These are phyloP conservation scores for Psilocybe tampanensis DNA, from an alignment of 768 basidiomycete species.

Conservation along the genomic window DNA sequence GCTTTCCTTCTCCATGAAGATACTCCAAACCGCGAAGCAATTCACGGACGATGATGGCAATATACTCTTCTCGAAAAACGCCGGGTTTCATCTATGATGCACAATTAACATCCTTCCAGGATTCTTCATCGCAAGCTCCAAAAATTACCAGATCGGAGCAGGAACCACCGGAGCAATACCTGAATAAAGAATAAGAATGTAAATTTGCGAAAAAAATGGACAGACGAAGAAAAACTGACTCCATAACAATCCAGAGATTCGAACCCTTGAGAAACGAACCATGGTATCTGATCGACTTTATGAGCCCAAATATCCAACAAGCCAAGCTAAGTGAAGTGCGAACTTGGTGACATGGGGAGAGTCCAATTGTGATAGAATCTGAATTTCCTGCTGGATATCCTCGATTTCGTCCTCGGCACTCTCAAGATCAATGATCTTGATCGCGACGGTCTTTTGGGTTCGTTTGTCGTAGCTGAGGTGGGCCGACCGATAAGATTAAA, in stretches of 20 bases:
- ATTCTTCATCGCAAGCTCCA: background rate
- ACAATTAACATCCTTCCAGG: slow-evolving; percentile 13
- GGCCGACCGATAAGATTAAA: slow-evolving; percentile 19
- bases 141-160: slow-evolving; percentile 89
- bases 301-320: slow-evolving; percentile 11
- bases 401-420: slow-evolving; percentile 99
- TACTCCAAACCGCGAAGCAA: slow-evolving; percentile 92
- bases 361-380: slow-evolving; percentile 95
- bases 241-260: slow-evolving; percentile 99
- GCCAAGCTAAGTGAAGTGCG: slow-evolving; percentile 28
- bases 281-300: slow-evolving; percentile 66
- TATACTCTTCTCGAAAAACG: slow-evolving; percentile 97
- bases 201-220: slow-evolving; percentile 7
- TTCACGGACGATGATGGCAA: slow-evolving; percentile 95
- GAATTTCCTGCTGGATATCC: slow-evolving; percentile 98
- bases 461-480: slow-evolving; percentile 86
- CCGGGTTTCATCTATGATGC: slow-evolving; percentile 91
- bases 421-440: slow-evolving; percentile 99
- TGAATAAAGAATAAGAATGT: slow-evolving; percentile 33
- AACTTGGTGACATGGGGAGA: slow-evolving; percentile 96
- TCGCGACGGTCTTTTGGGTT: slow-evolving; percentile 95
- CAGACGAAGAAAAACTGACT: slow-evolving; percentile 47
- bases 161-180: slow-evolving; percentile 97
- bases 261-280: slow-evolving; percentile 96
- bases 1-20: slow-evolving; percentile 94